These are phyloP conservation scores for Alternaria tenuissima DNA, from an alignment of 2,329 filamentous ascomycete species.

Conservation along the genomic window DNA sequence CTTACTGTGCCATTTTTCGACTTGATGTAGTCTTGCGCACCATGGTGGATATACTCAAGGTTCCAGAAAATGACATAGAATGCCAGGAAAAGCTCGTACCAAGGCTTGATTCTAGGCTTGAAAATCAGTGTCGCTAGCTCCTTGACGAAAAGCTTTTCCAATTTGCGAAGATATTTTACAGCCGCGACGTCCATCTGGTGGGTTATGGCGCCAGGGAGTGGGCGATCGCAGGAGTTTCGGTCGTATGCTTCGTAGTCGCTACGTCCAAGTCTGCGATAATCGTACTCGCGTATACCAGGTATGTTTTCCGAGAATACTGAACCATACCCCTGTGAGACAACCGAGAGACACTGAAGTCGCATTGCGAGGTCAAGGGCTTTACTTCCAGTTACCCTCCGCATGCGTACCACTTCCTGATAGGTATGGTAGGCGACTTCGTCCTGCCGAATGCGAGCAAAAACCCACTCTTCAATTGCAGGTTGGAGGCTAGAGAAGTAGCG, in stretches of 20 bases:
- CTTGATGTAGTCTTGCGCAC: constrained; percentile 45
- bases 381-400: constrained; percentile 31
- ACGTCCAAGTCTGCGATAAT: constrained; percentile 40
- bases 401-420: constrained; percentile 44
- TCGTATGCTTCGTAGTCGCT: constrained; percentile 49
- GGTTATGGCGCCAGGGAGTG: constrained; percentile 46
- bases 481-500: constrained; percentile 40
- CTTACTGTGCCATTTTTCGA: constrained; percentile 49
- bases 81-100: constrained; percentile 49
- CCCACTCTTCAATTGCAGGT: constrained; percentile 43
- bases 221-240: constrained; percentile 42
- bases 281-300: constrained; percentile 43
- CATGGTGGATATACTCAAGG: constrained; percentile 47
- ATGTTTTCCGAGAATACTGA: constrained; percentile 43
- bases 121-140: constrained; percentile 41
- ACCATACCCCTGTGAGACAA: constrained; percentile 51
- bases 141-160: constrained; percentile 43
- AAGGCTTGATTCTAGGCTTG: constrained; percentile 46
- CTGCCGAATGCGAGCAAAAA: constrained; percentile 38
- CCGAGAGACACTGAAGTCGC: constrained; percentile 45
- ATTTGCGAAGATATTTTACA: constrained; percentile 41
- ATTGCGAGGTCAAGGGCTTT: constrained; percentile 43
- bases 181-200: constrained; percentile 50
- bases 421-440: constrained; percentile 43
- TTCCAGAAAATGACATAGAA: constrained; percentile 50